Evolutionary conservation across 768 basidiomycete species (phyloP).

Genomic region (Trametes sanguinea): DNA sequence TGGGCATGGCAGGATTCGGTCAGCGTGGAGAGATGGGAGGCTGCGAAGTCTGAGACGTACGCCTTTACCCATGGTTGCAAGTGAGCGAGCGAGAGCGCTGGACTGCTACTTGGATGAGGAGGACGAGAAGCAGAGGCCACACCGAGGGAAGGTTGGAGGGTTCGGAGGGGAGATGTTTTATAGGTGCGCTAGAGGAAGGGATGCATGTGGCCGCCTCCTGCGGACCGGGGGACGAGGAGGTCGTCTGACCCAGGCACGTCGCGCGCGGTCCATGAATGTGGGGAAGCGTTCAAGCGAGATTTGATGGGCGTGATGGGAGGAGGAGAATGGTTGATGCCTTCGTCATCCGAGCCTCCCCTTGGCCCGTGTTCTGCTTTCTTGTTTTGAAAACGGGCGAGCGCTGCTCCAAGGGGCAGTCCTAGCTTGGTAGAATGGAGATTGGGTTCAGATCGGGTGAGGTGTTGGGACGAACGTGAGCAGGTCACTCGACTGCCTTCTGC

Average conservation of each 20-base stretch:
- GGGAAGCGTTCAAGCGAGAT: not conserved
- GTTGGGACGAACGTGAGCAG: not conserved
- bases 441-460: not conserved
- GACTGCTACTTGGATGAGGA: slow-evolving; percentile 7
- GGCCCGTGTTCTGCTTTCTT: not conserved
- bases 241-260: slow-evolving; percentile 21
- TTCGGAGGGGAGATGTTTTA: not conserved
- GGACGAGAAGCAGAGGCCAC: not conserved
- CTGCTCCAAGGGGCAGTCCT: not conserved
- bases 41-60: not conserved
- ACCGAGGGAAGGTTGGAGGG: not conserved
- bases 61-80: slow-evolving; percentile 18
- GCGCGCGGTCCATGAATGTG: slow-evolving; percentile 4
- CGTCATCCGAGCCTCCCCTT: not conserved
- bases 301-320: slow-evolving; percentile 18
- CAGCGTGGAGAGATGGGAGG: not conserved
- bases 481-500: not conserved
- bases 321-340: slow-evolving; percentile 1
- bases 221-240: slow-evolving; percentile 8
- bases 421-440: not conserved
- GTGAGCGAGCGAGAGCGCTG: slow-evolving; percentile 9
- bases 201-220: not conserved
- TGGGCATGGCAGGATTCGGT: not conserved
- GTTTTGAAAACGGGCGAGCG: not conserved
- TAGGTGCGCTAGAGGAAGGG: not conserved